These are phyloP conservation scores for Ramaria sp. DNA, from an alignment of 768 basidiomycete species.

Conservation along the genomic window DNA sequence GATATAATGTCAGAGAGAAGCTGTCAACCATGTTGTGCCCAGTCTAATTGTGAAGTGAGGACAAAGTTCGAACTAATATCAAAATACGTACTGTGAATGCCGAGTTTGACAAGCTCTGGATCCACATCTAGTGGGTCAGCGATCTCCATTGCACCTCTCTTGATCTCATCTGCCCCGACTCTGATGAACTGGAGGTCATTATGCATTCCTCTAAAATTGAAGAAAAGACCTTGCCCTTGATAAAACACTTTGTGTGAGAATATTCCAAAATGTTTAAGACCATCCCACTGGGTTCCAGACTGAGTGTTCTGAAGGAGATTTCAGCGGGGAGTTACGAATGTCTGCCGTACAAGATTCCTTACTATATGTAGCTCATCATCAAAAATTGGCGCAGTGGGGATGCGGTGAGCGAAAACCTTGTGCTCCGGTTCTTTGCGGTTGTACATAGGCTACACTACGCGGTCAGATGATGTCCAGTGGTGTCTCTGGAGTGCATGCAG, in stretches of 20 bases:
- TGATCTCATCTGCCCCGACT: not conserved
- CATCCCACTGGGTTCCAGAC: constrained; percentile 65
- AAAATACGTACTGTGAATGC: constrained; percentile 52
- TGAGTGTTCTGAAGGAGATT: constrained; percentile 47
- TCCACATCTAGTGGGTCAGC: constrained; percentile 33
- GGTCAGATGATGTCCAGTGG: not conserved
- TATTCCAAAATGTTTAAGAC: constrained; percentile 48
- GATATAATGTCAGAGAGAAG: not conserved
- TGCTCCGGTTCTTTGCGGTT: constrained; percentile 43
- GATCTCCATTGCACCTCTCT: not conserved
- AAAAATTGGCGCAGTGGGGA: constrained; percentile 9
- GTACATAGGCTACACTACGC: constrained; percentile 40
- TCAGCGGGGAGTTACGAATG: not conserved
- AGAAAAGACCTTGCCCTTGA: not conserved
- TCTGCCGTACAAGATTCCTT: not conserved
- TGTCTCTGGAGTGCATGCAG: not conserved
- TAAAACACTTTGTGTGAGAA: constrained; percentile 7
- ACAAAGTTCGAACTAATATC: constrained; percentile 1
- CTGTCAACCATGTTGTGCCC: constrained; percentile 44
- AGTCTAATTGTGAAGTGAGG: constrained; percentile 32
- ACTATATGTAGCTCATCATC: constrained; percentile 52
- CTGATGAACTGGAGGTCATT: not conserved
- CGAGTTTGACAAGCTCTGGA: constrained; percentile 37
- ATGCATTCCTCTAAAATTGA: not conserved
- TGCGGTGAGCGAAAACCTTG: constrained; percentile 10